These are phyloP conservation scores for Pyronema omphalodes DNA, from an alignment of 495 filamentous ascomycete species.

Conservation along the genomic window DNA sequence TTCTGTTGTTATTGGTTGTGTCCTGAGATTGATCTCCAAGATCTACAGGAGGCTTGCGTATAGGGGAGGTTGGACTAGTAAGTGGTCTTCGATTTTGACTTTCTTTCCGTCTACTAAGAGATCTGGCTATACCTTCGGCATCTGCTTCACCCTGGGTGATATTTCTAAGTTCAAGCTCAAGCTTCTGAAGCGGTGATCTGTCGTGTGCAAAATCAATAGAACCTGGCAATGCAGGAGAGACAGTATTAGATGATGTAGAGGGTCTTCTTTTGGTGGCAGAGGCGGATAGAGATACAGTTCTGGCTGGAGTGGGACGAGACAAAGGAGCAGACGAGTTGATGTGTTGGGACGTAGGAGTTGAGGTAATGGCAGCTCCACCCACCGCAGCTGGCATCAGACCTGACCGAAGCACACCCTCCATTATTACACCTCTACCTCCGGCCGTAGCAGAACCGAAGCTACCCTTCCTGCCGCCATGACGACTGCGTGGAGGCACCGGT, in stretches of 20 bases:
- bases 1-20: neutral
- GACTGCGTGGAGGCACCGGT: no score
- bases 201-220: slow-evolving; percentile 2
- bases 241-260: neutral
- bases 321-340: no score
- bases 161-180: slow-evolving; percentile 70
- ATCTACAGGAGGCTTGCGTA: neutral
- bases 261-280: no score
- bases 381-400: no score
- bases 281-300: no score
- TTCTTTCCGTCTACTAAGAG: slow-evolving; percentile 19
- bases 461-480: no score
- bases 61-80: slow-evolving; percentile 6
- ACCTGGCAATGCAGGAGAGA: neutral
- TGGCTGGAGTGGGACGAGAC: no score
- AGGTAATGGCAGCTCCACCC: no score
- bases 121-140: slow-evolving; percentile 26
- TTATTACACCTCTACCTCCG: no score
- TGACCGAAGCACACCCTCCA: no score
- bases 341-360: no score
- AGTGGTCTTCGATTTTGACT: slow-evolving; percentile 15
- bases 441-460: no score
- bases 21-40: neutral
- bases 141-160: slow-evolving; percentile 77
- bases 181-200: slow-evolving; percentile 74